These are phyloP conservation scores for Volvox africanus DNA, from an alignment of 139 green algal genomes.

Conservation along the genomic window DNA sequence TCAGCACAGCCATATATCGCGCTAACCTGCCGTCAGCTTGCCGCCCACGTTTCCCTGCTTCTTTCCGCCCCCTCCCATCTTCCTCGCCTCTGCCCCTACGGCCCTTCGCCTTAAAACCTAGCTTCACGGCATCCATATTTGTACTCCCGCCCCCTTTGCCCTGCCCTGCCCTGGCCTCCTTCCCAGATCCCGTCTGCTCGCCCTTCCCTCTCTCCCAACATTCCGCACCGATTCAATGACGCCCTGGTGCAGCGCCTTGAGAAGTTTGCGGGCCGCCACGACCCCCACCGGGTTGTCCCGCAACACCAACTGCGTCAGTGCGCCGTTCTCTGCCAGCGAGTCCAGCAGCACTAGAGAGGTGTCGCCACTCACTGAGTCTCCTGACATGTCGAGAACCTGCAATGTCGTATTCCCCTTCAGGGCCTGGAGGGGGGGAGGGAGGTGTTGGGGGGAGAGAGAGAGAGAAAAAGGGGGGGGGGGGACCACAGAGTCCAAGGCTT, in stretches of 20 bases:
- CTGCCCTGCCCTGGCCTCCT: neutral
- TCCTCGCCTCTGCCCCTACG: neutral
- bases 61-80: neutral
- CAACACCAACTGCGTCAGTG: conserved; percentile 41
- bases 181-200: neutral
- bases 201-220: neutral
- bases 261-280: conserved; percentile 50
- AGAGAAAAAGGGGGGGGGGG: neutral
- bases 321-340: conserved; percentile 31
- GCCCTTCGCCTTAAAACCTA: neutral
- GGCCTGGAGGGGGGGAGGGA: conserved; percentile 1
- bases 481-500: too few species aligned
- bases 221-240: conserved; percentile 17
- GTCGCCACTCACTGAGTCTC: conserved; percentile 48
- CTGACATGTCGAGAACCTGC: conserved; percentile 51
- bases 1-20: too few species aligned
- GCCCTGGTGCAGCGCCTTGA: conserved; percentile 57
- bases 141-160: neutral
- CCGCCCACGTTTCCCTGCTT: too few species aligned
- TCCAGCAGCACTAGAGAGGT: conserved; percentile 59
- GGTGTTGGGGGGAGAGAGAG: neutral
- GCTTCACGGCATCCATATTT: too few species aligned
- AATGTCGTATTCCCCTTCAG: conserved; percentile 49
- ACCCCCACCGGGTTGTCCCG: conserved; percentile 63
- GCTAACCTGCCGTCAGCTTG: too few species aligned